phyloP scores from a whole-genome alignment of 345 rosid genomes.

The Geranium rotundifolium region DNA sequence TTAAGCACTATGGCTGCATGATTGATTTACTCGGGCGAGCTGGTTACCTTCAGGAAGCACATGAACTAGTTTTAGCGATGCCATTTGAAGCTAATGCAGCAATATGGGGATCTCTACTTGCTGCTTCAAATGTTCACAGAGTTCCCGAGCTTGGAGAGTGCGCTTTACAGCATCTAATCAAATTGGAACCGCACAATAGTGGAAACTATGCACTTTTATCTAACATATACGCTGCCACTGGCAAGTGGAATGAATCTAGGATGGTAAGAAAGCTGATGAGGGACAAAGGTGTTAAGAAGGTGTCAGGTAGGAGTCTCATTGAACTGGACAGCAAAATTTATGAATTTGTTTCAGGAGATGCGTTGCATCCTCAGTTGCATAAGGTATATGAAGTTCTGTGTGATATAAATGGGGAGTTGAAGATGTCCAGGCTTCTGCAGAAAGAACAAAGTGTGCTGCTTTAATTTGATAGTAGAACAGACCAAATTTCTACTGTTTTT shows the following conservation, averaged over 20 bases:
- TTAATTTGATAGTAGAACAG: not conserved
- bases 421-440: slow-evolving; percentile 12
- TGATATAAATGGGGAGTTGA: slow-evolving; percentile 27
- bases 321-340: slow-evolving; percentile 36
- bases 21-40: slow-evolving; percentile 59
- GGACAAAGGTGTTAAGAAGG: slow-evolving; percentile 43
- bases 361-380: slow-evolving; percentile 29
- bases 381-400: slow-evolving; percentile 26
- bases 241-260: slow-evolving; percentile 58
- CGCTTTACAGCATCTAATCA: slow-evolving; percentile 39
- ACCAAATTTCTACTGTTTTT: not conserved
- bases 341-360: slow-evolving; percentile 46
- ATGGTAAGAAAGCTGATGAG: slow-evolving; percentile 51
- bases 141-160: slow-evolving; percentile 45
- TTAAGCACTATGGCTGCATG: slow-evolving; percentile 75
- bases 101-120: slow-evolving; percentile 76
- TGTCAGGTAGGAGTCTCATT: slow-evolving; percentile 55
- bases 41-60: slow-evolving; percentile 50
- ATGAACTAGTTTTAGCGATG: slow-evolving; percentile 33
- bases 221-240: slow-evolving; percentile 38
- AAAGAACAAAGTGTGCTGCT: slow-evolving; percentile 3
- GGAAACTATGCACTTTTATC: slow-evolving; percentile 66
- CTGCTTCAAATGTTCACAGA: slow-evolving; percentile 49
- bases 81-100: slow-evolving; percentile 62
- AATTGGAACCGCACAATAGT: slow-evolving; percentile 64